Evolutionary conservation across 441 rosid species (phyloP), one percentile per base, ranked within the genome.

Genomic region (Croton laevigatus): DNA sequence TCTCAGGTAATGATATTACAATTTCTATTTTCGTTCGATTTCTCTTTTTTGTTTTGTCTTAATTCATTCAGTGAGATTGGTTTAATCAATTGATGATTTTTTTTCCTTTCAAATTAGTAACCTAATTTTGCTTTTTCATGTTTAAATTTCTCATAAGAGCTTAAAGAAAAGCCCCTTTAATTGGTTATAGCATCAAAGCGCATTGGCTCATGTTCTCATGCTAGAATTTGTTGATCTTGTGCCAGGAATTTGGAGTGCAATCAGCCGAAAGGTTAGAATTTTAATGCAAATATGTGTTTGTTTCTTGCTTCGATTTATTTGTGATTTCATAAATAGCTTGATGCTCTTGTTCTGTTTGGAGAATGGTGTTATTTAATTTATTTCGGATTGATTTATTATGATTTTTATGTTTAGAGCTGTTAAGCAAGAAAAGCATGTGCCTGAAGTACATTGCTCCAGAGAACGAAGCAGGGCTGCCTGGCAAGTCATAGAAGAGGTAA

Each of bases 391-490:
- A 66, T 37, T 4, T 17, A 7, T 40, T 1, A 11, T 48, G 6
- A 19, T 64, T 49, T 14, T 40, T 40, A 4, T 75, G 73, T 76
- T 65, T 76, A 90, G 97, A 81, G 78, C 64, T 40, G 72, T 69
- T 70, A 69, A 79, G 71, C 80, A 82, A 79, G 91, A 80, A 57
- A 68, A 71, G 68, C 78, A 46, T 64, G 72, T 42, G 37, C 91
- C 72, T 53, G 90, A 88, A 73, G 85, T 95, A 23, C 98, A 93
- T 82, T 95, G 99, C 81, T 91, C 97, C 9, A 68, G 99, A 77
- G 95, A 87, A 71, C 84, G 99, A 85, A 95, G 98, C 75, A 80
- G 89, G 79, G 86, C 88, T 1, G 99, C 98, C 40, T 86, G 98
- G 96, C 66, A 84, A 75, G 83, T 84, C 71, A 84, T 92, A 62